Evolutionary conservation across 1,139 yeast genomes (phyloP), one percentile per base, ranked within the genome.

Genomic region (Scheffersomyces cryptocercus): DNA sequence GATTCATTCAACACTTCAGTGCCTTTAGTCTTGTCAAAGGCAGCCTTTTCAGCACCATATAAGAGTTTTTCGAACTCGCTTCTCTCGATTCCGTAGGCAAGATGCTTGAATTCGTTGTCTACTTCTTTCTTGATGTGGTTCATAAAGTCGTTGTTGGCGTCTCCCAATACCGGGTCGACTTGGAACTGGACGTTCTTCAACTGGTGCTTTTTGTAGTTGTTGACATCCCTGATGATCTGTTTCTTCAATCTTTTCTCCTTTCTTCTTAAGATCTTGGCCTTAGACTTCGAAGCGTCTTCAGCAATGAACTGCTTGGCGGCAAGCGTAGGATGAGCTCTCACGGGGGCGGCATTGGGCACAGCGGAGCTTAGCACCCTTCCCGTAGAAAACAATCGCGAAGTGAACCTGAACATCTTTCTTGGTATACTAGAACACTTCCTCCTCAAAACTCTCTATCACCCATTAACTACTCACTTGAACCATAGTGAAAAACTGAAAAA

Each of bases 161-260:
- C 77, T 8, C 97, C 97, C 46, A 89, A 74, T 2, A 90, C 96
- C 1, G 97, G 97, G 64, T 90, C 79, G 24, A 73, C 78, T 40
- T 61, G 51, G 52, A 67, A 73, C 42, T 62, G 59, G 13, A 65
- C 62, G 46, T 67, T 67, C 47, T 63, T 54, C 11, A 53, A 37
- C 15, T 62, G 58, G 44, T 70, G 69, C 56, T 74, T 71, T 54
- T 73, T 74, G 50, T 70, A 67, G 55, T 70, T 73, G 54, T 74
- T 74, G 44, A 74, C 75, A 49, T 74, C 79, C 49, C 77, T 64
- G 44, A 68, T 58, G 47, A 74, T 71, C 51, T 70, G 76, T 43
- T 70, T 67, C 61, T 70, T 73, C 52, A 73, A 59, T 54, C 75
- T 65, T 42, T 59, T 60, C 51, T 74, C 79, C 51, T 60, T 73